phyloP scores from a whole-genome alignment of 108 stramenopile genomes.

The Mediolabrus comicus region DNA sequence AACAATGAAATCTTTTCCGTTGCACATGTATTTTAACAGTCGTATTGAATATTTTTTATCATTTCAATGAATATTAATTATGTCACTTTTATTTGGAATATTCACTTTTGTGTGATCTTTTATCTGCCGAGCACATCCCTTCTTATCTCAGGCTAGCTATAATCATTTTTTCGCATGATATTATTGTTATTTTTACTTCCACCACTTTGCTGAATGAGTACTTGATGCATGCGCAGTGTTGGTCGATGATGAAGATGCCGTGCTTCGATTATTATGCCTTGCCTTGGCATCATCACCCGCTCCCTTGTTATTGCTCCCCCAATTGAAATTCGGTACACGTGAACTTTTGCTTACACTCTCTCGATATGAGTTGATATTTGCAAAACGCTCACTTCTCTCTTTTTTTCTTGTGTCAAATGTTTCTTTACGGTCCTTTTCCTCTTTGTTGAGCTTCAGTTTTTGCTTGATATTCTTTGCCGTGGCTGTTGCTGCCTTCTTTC shows the following conservation, averaged over 20 bases:
- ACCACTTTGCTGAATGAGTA: neutral
- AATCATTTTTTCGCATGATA: neutral
- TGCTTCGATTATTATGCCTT: neutral
- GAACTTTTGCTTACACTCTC: slow-evolving; percentile 2
- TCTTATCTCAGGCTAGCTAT: too few relatives aligned
- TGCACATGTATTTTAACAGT: too few relatives aligned
- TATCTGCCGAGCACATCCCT: too few relatives aligned
- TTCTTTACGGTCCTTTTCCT: slow-evolving; percentile 32
- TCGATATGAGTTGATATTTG: slow-evolving; percentile 40
- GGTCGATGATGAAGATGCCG: neutral
- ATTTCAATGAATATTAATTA: neutral
- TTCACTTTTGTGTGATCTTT: too few relatives aligned
- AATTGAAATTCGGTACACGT: slow-evolving; percentile 10
- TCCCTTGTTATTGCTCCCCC: slow-evolving; percentile 10
- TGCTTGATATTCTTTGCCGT: slow-evolving; percentile 30
- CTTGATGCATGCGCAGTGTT: too few relatives aligned
- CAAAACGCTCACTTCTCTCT: slow-evolving; percentile 35
- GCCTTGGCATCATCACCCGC: neutral
- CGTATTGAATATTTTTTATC: too few relatives aligned
- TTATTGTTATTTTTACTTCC: neutral
- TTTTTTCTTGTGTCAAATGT: slow-evolving; percentile 27
- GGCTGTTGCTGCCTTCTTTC: slow-evolving; percentile 26
- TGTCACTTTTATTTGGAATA: too few relatives aligned
- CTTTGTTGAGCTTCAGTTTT: slow-evolving; percentile 18
- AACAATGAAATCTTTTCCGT: neutral